Evolutionary conservation across 805 yeast genomes (phyloP).

Genomic region (Saccharomycopsis sp.): DNA sequence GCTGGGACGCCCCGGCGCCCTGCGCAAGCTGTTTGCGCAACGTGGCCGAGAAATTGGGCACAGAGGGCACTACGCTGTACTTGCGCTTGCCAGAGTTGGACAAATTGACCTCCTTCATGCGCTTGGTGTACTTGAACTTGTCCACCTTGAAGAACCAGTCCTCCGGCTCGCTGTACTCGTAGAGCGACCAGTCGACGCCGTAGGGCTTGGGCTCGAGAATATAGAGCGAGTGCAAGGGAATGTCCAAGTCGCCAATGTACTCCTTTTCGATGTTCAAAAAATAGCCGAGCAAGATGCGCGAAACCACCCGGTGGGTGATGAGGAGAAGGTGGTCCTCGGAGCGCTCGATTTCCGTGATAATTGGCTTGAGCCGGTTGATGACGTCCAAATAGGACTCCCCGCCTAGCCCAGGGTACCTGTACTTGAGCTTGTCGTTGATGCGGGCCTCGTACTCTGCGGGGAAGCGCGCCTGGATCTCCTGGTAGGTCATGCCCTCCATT

Average conservation of each 20-base stretch:
- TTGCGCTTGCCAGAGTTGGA: slow-evolving; percentile 15
- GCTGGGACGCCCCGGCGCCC: too few relatives aligned
- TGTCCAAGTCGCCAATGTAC: slow-evolving; percentile 82
- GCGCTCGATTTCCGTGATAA: slow-evolving; percentile 88
- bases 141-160: slow-evolving; percentile 74
- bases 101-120: slow-evolving; percentile 16
- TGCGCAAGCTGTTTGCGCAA: background rate
- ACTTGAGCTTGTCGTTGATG: slow-evolving; percentile 67
- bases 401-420: slow-evolving; percentile 94
- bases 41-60: slow-evolving; percentile 6
- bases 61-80: slow-evolving; percentile 19
- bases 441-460: slow-evolving; percentile 80
- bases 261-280: slow-evolving; percentile 78
- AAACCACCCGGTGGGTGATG: slow-evolving; percentile 85
- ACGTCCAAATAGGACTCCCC: slow-evolving; percentile 96
- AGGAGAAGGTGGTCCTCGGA: slow-evolving; percentile 81
- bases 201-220: slow-evolving; percentile 90
- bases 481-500: slow-evolving; percentile 88
- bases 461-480: slow-evolving; percentile 62
- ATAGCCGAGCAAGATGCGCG: slow-evolving; percentile 80
- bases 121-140: slow-evolving; percentile 25
- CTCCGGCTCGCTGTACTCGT: slow-evolving; percentile 71
- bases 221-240: slow-evolving; percentile 87
- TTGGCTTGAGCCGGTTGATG: slow-evolving; percentile 79
- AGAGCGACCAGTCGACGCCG: slow-evolving; percentile 89